phyloP scores from a whole-genome alignment of 257 asterid species.

The Linaria vulgaris region DNA sequence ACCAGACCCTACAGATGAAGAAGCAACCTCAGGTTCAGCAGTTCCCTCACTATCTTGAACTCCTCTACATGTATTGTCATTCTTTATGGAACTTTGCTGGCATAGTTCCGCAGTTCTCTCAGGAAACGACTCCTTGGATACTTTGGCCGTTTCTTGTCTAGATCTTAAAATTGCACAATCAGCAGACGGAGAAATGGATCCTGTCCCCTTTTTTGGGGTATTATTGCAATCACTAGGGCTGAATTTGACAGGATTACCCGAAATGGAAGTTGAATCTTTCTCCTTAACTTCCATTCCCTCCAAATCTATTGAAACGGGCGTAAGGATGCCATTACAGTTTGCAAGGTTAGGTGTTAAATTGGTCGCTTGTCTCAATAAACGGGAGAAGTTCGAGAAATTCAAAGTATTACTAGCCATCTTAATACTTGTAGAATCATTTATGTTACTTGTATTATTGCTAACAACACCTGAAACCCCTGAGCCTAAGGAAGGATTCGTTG shows the following conservation, averaged over 20 bases:
- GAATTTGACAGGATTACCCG: slow-evolving; percentile 31
- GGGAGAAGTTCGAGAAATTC: slow-evolving; percentile 59
- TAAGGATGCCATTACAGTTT: slow-evolving; percentile 35
- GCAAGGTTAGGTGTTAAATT: slow-evolving; percentile 42
- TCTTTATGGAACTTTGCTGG: slow-evolving; percentile 40
- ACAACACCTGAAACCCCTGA: slow-evolving; percentile 54
- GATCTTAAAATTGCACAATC: slow-evolving; percentile 22
- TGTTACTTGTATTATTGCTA: slow-evolving; percentile 34
- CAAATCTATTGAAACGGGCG: slow-evolving; percentile 37
- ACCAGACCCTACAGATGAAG: slow-evolving; percentile 92
- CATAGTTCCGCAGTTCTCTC: slow-evolving; percentile 38
- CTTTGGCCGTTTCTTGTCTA: slow-evolving; percentile 31
- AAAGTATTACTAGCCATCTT: slow-evolving; percentile 33
- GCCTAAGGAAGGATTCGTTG: slow-evolving; percentile 35
- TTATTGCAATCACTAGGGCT: slow-evolving; percentile 29
- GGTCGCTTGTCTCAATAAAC: slow-evolving; percentile 64
- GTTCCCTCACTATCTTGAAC: slow-evolving; percentile 44
- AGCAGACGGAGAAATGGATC: slow-evolving; percentile 31
- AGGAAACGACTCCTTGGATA: slow-evolving; percentile 29
- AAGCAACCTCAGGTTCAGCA: slow-evolving; percentile 62
- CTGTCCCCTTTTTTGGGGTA: slow-evolving; percentile 32
- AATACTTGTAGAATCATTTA: slow-evolving; percentile 30
- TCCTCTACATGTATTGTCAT: slow-evolving; percentile 36
- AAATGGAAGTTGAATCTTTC: slow-evolving; percentile 30
- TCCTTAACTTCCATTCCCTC: slow-evolving; percentile 36